Base-by-base conservation (phyloP, 345 rosid genomes). In the Mangifera indica region DNA sequence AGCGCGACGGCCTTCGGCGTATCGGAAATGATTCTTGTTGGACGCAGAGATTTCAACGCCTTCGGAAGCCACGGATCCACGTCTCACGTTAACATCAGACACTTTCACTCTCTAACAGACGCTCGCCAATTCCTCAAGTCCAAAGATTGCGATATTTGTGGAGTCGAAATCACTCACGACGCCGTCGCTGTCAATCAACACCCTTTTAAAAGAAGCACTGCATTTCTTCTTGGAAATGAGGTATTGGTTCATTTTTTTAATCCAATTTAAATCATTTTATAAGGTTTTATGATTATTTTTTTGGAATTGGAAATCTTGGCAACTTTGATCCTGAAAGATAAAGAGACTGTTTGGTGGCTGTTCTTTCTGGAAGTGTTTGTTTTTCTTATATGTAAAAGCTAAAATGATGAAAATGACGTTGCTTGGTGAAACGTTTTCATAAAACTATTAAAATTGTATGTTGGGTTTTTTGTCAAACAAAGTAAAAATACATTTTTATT, bases 21-120 rank as follows among this genome's bases (percentile, higher is more conserved):
- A 5, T 81, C 86, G 44, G 98, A 95, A 84, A 71, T 95, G 18
- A 91, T 95, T 10, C 87, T 95, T 51, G 91, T 89, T 1, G 99
- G 99, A 54, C 97, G 98, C 64, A 76, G 99, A 15, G 98, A 95
- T 81, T 95, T 95, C 83, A 92, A 95, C 81, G 85, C 97, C 71
- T 92, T 95, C 58, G 99, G 99, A 9, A 91, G 98, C 82, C 99
- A 95, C 66, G 99, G 99, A 26, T 92, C 99, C 63, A 83, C 98
- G 69, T 87, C 96, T 55, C 99, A 91, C 81, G 42, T 89, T 71
- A 84, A 81, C 51, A 89, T 92, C 82, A 92, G 97, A 81, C 99
- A 92, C 76, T 95, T 92, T 69, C 88, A 91, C 79, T 91, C 97
- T 6, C 89, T 95, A 55, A 26, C 32, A 69, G 93, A 92, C 1